Percentiles rank a stretch among this genome's conserved stretches.
phyloP scores from a whole-genome alignment of 2,329 filamentous ascomycete genomes.

The Pleomassaria siparia region DNA sequence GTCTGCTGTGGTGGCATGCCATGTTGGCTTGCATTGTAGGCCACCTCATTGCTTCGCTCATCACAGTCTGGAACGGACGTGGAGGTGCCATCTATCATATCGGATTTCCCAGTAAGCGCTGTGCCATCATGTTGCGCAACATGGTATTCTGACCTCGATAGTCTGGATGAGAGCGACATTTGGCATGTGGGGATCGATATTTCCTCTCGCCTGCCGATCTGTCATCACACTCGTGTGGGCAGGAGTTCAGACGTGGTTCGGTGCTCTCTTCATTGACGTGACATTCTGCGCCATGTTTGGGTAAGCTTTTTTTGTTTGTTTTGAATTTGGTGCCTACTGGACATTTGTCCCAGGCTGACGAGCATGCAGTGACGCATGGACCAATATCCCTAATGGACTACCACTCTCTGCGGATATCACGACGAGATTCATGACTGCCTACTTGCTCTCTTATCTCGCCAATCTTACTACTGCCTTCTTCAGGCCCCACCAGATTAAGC shows the following conservation, averaged over 20 bases:
- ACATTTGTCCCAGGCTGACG: background rate
- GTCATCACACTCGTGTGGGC: background rate
- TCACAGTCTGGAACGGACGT: slow-evolving; percentile 2
- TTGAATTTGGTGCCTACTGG: background rate
- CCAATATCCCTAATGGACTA: background rate
- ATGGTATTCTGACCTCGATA: too few relatives aligned
- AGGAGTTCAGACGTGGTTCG: background rate
- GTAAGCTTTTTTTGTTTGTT: background rate
- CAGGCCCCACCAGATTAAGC: slow-evolving; percentile 1
- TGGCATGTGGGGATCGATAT: background rate
- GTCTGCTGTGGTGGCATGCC: slow-evolving; percentile 1
- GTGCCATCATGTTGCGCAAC: too few relatives aligned
- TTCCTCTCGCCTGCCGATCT: background rate
- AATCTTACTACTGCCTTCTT: background rate
- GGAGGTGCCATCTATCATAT: slow-evolving; percentile 1
- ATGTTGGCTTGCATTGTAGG: background rate
- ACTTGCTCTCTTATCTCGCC: background rate
- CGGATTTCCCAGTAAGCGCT: background rate
- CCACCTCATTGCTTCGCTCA: background rate
- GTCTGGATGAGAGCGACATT: slow-evolving; percentile 1
- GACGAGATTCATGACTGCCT: background rate
- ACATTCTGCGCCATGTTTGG: background rate
- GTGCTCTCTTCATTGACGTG: background rate
- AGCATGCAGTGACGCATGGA: background rate
- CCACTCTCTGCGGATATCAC: background rate